Conservation (phyloP, 768 basidiomycete genomes). For the Agrocybe chaxingu region DNA sequence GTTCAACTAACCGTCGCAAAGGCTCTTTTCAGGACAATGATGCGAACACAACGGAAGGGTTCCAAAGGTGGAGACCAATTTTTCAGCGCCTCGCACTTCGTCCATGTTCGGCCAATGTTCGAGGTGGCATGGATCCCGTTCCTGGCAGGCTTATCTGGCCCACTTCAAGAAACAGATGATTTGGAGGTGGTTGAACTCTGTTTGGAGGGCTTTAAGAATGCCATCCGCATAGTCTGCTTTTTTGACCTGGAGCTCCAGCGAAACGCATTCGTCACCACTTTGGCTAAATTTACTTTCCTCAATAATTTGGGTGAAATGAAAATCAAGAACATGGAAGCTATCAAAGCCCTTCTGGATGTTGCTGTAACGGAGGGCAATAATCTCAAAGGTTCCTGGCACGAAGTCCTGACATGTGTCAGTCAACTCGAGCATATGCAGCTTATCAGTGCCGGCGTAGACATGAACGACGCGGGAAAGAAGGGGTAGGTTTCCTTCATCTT, state of each 20-base stretch:
- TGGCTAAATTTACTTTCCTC: conserved; percentile 95
- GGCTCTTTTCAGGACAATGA: conserved; percentile 91
- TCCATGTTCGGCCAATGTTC: conserved; percentile 98
- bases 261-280: conserved; percentile 97
- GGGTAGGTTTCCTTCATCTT: conserved; percentile 50
- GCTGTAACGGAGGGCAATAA: conserved; percentile 97
- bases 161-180: conserved; percentile 93
- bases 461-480: conserved; percentile 74
- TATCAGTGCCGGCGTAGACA: conserved; percentile 86
- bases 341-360: conserved; percentile 91
- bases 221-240: conserved; percentile 95
- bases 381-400: conserved; percentile 94
- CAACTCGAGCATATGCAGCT: conserved; percentile 99
- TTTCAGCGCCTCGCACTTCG: conserved; percentile 93
- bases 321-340: conserved; percentile 98
- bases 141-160: conserved; percentile 90
- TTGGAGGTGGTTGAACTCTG: conserved; percentile 88
- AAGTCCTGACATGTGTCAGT: conserved; percentile 95
- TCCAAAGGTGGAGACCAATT: conserved; percentile 81
- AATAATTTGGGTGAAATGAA: conserved; percentile 99
- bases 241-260: conserved; percentile 97
- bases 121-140: conserved; percentile 99
- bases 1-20: conserved; percentile 26
- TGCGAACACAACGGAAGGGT: conserved; percentile 86
- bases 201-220: conserved; percentile 93